These are phyloP conservation scores for Aschersonia sp. DNA, from an alignment of 2,329 filamentous ascomycete genomes.

Conservation along the genomic window DNA sequence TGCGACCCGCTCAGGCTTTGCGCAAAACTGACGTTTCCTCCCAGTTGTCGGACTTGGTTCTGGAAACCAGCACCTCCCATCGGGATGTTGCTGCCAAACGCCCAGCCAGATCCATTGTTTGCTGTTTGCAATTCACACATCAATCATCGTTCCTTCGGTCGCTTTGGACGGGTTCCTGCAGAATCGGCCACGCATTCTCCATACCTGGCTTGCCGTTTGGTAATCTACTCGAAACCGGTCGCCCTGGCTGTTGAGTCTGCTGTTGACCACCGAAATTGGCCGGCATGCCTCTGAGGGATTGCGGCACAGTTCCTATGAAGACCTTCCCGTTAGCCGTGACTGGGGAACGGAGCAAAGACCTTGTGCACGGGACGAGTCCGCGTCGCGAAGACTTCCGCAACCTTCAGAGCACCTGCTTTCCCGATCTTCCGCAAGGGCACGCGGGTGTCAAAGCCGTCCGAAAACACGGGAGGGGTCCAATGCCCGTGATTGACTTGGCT, in stretches of 20 bases:
- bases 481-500: no score
- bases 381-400: no score
- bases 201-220: constrained; percentile 51
- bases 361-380: no score
- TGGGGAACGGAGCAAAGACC: not conserved
- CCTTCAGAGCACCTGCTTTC: no score
- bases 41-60: constrained; percentile 38
- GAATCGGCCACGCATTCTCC: not conserved
- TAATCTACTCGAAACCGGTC: constrained; percentile 43
- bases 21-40: constrained; percentile 49
- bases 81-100: constrained; percentile 45
- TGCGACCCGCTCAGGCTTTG: constrained; percentile 51
- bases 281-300: constrained; percentile 47
- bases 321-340: not conserved
- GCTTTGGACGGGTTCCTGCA: no score
- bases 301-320: constrained; percentile 40
- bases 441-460: no score
- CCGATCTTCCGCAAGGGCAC: no score
- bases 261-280: constrained; percentile 44
- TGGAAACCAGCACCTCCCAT: constrained; percentile 42
- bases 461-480: no score
- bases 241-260: constrained; percentile 37
- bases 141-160: not conserved
- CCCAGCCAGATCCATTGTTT: constrained; percentile 43
- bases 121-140: constrained; percentile 16